Percentiles rank a stretch among this genome's conserved stretches.
Evolutionary conservation across 2,329 filamentous ascomycete genomes (phyloP).

Genomic region (Didymella pinodella): DNA sequence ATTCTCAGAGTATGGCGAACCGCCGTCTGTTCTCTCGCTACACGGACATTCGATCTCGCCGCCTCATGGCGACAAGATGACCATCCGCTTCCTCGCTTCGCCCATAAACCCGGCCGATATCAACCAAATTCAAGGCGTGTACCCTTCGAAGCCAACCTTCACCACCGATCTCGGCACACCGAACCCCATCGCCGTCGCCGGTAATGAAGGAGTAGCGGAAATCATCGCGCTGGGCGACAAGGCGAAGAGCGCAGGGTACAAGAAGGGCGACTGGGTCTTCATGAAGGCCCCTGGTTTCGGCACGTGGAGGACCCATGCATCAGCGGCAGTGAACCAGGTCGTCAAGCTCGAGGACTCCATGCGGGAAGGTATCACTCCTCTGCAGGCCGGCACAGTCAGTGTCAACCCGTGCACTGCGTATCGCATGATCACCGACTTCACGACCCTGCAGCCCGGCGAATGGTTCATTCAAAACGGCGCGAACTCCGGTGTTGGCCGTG

Average conservation of each 20-base stretch:
- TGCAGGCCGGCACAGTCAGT: conserved; percentile 85
- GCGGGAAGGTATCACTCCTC: conserved; percentile 72
- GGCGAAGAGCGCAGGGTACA: conserved; percentile 62
- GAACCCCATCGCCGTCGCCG: conserved; percentile 77
- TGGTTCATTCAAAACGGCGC: conserved; percentile 99
- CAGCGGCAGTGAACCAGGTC: conserved; percentile 67
- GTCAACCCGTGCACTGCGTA: conserved; percentile 97
- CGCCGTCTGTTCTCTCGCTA: conserved; percentile 72
- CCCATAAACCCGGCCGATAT: conserved; percentile 98
- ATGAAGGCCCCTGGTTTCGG: conserved; percentile 84
- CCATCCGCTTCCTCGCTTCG: conserved; percentile 85
- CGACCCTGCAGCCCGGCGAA: conserved; percentile 71
- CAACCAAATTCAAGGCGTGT: conserved; percentile 97
- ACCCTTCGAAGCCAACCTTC: conserved; percentile 84
- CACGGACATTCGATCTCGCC: conserved; percentile 81
- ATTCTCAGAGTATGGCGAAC: conserved; percentile 77
- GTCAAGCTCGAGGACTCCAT: conserved; percentile 75
- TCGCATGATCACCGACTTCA: conserved; percentile 87
- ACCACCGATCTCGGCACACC: conserved; percentile 77
- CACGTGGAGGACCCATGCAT: conserved; percentile 92
- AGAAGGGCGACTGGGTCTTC: conserved; percentile 91
- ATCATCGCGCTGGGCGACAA: conserved; percentile 74
- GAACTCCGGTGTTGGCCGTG: conserved; percentile 89
- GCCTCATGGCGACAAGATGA: conserved; percentile 72
- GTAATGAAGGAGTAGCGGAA: conserved; percentile 94